Base-by-base conservation (phyloP, 192 early-diverging fungal species). In the Coemansia sp. region DNA sequence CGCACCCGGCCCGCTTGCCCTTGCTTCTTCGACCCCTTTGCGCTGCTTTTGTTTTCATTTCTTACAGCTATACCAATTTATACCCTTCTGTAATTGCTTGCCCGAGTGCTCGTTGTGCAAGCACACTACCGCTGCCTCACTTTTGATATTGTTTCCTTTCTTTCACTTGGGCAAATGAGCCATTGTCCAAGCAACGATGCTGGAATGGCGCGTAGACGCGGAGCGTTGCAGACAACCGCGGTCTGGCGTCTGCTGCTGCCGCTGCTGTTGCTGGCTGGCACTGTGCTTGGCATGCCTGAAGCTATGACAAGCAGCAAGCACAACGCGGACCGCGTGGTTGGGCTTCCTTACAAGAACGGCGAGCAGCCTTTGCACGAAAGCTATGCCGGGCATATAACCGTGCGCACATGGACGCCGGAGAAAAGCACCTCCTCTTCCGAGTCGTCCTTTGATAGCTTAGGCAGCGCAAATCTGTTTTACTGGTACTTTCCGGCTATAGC, bases 401-500 rank as follows among this genome's bases (percentile, higher is more conserved):
- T 86, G 45, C 67, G 84, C 19, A 55, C 65, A 5, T 83, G 76
- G 73, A 76, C 70, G 9, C 64, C 60, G 25, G 51, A 50, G 14
- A 71, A 60, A 10, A 63, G 65, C 3, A 61, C 38, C 17, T n/a
- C n/a, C n/a, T n/a, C n/a, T n/a, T n/a, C n/a, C n/a, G 34, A 3
- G 8, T 47, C 45, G 27, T 13, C 40, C 14, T 25, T 56, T 17
- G 53, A 53, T 41, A 77, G 60, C 29, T n/a, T n/a, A n/a, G 74
- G 74, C 2, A 48, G 40, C 18, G 67, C 74, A 51, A 63, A 59
- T 30, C 59, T 77, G 56, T 86, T 84, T 42, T 92, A 88, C 66
- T 89, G 88, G 88, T 92, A 79, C 57, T 89, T 92, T 51, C 90
- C 90, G 0, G 83, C 86, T 8, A 78, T 85, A 50, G 68, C 81